Percentiles rank a stretch among this genome's conserved stretches.
phyloP scores from a whole-genome alignment of 495 filamentous ascomycete genomes.

The Lepidopterella palustris region DNA sequence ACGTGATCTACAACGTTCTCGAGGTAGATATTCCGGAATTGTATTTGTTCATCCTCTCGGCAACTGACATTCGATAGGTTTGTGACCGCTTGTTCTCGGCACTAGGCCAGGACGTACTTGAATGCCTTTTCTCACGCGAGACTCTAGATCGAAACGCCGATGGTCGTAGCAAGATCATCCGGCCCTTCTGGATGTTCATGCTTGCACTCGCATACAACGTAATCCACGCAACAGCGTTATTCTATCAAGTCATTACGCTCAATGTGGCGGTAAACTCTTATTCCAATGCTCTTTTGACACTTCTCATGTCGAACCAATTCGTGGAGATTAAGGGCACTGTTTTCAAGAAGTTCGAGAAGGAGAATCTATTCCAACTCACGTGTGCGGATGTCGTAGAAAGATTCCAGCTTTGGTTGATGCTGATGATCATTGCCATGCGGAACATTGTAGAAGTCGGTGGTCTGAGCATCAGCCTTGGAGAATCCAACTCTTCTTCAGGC shows the following conservation, averaged over 20 bases:
- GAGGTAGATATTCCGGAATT: constrained; percentile 48
- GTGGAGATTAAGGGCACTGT: constrained; percentile 97
- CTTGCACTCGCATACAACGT: constrained; percentile 83
- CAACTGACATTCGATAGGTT: constrained; percentile 36
- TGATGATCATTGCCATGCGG: constrained; percentile 87
- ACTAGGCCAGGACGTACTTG: constrained; percentile 89
- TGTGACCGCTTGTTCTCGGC: constrained; percentile 83
- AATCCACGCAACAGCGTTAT: constrained; percentile 75
- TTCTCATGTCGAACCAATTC: constrained; percentile 91
- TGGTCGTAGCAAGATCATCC: constrained; percentile 85
- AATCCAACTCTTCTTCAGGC: neutral
- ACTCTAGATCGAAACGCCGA: constrained; percentile 80
- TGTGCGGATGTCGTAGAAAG: constrained; percentile 96
- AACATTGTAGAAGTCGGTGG: constrained; percentile 93
- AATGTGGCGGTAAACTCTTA: constrained; percentile 99
- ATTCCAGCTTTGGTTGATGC: constrained; percentile 96
- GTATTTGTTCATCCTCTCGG: neutral
- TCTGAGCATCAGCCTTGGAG: constrained; percentile 38
- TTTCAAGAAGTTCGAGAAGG: constrained; percentile 96
- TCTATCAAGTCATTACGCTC: constrained; percentile 94
- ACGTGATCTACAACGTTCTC: constrained; percentile 95
- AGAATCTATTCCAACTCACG: constrained; percentile 92
- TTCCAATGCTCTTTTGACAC: constrained; percentile 87
- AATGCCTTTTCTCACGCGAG: constrained; percentile 89
- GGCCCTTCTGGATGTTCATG: constrained; percentile 86